Base-by-base conservation (phyloP, 176 grass and related monocot genomes). In the Lolium multiflorum region DNA sequence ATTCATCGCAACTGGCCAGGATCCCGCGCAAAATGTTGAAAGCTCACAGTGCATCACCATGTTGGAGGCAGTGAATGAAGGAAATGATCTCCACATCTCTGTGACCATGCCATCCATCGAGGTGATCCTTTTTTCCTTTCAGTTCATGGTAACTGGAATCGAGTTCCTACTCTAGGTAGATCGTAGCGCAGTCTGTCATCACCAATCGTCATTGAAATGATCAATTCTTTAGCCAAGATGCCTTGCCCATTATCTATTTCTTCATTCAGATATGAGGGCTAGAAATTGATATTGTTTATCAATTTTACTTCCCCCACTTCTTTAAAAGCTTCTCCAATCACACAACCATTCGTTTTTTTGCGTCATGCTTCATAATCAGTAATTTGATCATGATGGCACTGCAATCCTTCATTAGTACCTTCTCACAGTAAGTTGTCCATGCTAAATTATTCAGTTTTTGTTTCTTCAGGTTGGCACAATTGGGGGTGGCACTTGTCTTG, bases 91-190 rank as follows among this genome's bases (percentile, higher is more conserved):
- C 81, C 88, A 97, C 39, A 37, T 97, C 31, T 97, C 88, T 60
- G 92, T 97, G 61, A 92, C 92, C 74, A 94, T 94, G 92, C 92
- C 95, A 21, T 97, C 90, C 60, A 92, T 92, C 70, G 92, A 97
- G 92, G 95, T 97, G 60, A 78, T 71, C 60, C 24, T 83, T 48
- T 54, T 69, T 76, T 55, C 26, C 54, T 64, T 62, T 2, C 31
- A 12, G 22, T 43, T 3, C 3, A 39, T 5, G 9, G 3, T 79
- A 44, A 7, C 15, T 77, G 54, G 35, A 26, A 71, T 64, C 12
- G 38, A n/a, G 7, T 80, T 20, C 20, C 22, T 58, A n/a, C 9
- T 35, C 54, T 83, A 2, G 35, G n/a, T 56, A 28, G 43, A n/a
- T 83, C n/a, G 28, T 37, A 71, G 18, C 4, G 13, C 24, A 22